Base-by-base conservation (phyloP, 2,329 filamentous ascomycete genomes). In the Calcarisporium arbuscula region DNA sequence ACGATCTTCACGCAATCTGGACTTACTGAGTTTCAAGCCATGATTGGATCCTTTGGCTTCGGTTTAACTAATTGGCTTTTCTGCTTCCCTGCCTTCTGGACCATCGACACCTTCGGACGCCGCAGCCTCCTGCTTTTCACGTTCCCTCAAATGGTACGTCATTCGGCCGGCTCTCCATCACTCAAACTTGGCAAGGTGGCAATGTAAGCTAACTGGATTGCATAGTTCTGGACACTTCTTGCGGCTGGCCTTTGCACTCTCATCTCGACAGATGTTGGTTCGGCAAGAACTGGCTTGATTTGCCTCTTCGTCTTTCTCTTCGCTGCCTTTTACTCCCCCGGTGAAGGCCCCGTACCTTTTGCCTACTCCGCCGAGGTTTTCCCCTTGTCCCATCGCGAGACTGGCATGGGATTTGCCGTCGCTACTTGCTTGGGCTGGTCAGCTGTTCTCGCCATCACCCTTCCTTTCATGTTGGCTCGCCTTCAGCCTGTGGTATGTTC, bases 291-390 rank as follows among this genome's bases (percentile, higher is more conserved):
- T 63, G 7, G 58, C 40, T 1, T 55, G 51, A n/a, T 49, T 65
- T 8, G 57, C 58, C 3, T 40, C 53, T 0, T 60, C 1, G 52
- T 65, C 2, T 65, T 64, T 39, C 39, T 62, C 5, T 65, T 65
- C 34, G 60, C 58, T 43, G 53, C 57, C 1, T 51, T 62, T 10
- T 65, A 65, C 44, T 64, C 60, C 0, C 70, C 71, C 0, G 72
- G 74, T 12, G 68, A 73, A 31, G 73, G 74, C 0, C 72, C 73
- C 0, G 73, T 77, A 0, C 72, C 74, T 0, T 77, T 77, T 43
- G 77, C 72, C 0, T 77, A 77, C 48, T 74, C 69, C 0, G 73
- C 73, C 1, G 74, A 77, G 43, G 73, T 71, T 0, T 77, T 76
- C 43, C 72, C 73, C 1, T 53, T 77, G 0, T 73, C 75, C 28